A percentile compares a stretch with the other conserved stretches of the same genome.
Conservation (phyloP, 495 filamentous ascomycete species). For the Tuber brumale region DNA sequence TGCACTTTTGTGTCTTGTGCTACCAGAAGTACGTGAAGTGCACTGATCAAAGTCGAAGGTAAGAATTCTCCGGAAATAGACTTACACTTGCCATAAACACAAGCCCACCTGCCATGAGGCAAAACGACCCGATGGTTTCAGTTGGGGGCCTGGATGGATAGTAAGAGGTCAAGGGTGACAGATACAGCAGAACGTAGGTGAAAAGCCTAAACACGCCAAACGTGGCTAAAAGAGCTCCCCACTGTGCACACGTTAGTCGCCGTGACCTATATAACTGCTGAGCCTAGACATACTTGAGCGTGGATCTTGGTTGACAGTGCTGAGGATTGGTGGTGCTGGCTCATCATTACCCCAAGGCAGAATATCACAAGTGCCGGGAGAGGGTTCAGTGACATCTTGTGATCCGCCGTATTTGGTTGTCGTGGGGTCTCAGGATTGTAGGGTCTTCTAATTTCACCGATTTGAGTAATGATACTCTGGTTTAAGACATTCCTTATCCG, state of each 20-base stretch:
- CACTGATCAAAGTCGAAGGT: background rate
- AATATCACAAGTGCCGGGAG: conserved; percentile 81
- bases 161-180: conserved; percentile 75
- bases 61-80: conserved; percentile 18
- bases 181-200: conserved; percentile 73
- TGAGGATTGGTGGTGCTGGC: conserved; percentile 75
- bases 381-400: conserved; percentile 76
- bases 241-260: conserved; percentile 51
- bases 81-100: conserved; percentile 90
- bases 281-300: conserved; percentile 41
- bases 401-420: conserved; percentile 56
- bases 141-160: conserved; percentile 86
- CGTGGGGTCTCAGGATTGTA: background rate
- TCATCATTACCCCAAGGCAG: conserved; percentile 89
- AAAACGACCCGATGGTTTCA: conserved; percentile 78
- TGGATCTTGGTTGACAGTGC: conserved; percentile 89
- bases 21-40: background rate
- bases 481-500: conserved; percentile 51
- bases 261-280: conserved; percentile 8
- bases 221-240: conserved; percentile 79
- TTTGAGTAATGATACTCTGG: background rate
- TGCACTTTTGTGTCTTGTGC: background rate
- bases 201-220: conserved; percentile 69
- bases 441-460: background rate
- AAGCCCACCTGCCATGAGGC: conserved; percentile 75